Evolutionary conservation across 805 yeast species (phyloP).

Genomic region (Ogataea parapolymorpha): DNA sequence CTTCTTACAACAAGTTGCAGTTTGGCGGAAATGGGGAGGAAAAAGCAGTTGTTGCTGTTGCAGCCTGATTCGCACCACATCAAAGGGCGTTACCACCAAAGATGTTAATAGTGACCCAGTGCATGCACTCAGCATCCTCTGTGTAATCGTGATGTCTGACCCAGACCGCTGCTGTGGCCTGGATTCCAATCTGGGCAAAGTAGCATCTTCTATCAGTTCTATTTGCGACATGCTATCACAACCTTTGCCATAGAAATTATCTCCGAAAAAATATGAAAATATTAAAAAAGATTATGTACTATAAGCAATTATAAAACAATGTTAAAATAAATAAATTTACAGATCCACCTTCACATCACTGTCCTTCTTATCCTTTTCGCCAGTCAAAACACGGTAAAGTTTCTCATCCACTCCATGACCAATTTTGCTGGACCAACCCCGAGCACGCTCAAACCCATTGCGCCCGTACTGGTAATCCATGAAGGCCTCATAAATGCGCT

Average conservation of each 20-base stretch:
- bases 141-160: slow-evolving; percentile 45
- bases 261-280: slow-evolving; percentile 7
- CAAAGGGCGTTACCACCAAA: slow-evolving; percentile 73
- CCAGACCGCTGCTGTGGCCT: slow-evolving; percentile 1
- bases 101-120: slow-evolving; percentile 73
- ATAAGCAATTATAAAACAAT: neutral
- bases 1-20: slow-evolving; percentile 35
- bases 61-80: slow-evolving; percentile 70
- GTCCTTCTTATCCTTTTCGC: slow-evolving; percentile 12
- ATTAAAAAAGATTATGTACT: neutral
- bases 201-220: slow-evolving; percentile 6
- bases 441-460: slow-evolving; percentile 69
- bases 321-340: slow-evolving; percentile 2
- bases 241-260: neutral
- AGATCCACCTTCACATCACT: slow-evolving; percentile 20
- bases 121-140: slow-evolving; percentile 77
- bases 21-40: slow-evolving; percentile 32
- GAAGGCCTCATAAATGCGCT: slow-evolving; percentile 66
- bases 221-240: slow-evolving; percentile 4
- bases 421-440: slow-evolving; percentile 51
- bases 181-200: neutral
- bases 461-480: slow-evolving; percentile 64
- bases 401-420: slow-evolving; percentile 32
- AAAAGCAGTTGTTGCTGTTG: slow-evolving; percentile 70
- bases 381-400: slow-evolving; percentile 26